phyloP scores from a whole-genome alignment of 495 filamentous ascomycete species.

The Viridothelium virens region DNA sequence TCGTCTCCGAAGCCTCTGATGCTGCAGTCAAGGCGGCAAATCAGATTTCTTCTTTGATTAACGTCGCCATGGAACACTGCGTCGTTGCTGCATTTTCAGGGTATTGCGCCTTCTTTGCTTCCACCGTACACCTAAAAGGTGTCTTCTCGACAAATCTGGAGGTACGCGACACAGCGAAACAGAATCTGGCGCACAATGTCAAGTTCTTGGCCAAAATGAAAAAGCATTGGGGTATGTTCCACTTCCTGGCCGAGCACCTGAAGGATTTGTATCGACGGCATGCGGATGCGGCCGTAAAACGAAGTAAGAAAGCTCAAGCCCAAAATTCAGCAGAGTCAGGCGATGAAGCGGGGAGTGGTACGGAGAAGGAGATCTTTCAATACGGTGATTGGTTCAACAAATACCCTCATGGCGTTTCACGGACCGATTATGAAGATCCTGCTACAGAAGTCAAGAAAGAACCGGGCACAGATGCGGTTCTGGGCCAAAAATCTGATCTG shows the following conservation, averaged over 20 bases:
- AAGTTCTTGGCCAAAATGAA: constrained; percentile 91
- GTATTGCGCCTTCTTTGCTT: constrained; percentile 88
- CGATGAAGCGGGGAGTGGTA: constrained; percentile 48
- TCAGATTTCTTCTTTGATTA: constrained; percentile 74
- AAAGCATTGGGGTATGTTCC: constrained; percentile 95
- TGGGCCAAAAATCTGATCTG: constrained; percentile 78
- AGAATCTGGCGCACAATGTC: constrained; percentile 81
- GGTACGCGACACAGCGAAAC: constrained; percentile 69
- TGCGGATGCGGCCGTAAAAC: constrained; percentile 60
- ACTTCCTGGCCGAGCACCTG: constrained; percentile 88
- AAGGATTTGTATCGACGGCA: constrained; percentile 83
- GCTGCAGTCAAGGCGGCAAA: constrained; percentile 84
- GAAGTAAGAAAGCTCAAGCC: not conserved
- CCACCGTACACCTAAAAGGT: constrained; percentile 85
- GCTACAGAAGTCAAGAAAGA: constrained; percentile 56
- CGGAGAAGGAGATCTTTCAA: constrained; percentile 64
- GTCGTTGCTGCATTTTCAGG: constrained; percentile 87
- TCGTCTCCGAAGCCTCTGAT: constrained; percentile 65
- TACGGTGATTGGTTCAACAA: constrained; percentile 97
- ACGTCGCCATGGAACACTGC: constrained; percentile 68
- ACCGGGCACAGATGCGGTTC: constrained; percentile 67
- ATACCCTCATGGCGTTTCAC: constrained; percentile 86
- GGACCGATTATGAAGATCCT: constrained; percentile 74
- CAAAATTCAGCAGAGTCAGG: constrained; percentile 11
- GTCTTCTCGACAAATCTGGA: constrained; percentile 75